Evolutionary conservation across 257 asterid species (phyloP).

Genomic region (Coffea canephora): DNA sequence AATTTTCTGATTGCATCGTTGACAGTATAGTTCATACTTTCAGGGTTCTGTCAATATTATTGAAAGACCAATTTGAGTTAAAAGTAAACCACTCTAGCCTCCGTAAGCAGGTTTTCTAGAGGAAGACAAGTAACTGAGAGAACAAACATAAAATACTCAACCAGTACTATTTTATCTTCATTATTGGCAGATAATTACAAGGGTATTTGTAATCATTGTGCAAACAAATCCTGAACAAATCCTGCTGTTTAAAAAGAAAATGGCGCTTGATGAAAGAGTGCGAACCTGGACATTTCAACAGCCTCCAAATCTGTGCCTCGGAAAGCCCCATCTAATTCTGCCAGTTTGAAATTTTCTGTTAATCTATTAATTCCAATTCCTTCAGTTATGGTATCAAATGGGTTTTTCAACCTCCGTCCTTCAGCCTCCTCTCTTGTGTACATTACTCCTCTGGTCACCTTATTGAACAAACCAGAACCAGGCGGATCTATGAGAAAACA

Average conservation of each 20-base stretch:
- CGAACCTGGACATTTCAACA: slow-evolving; percentile 93
- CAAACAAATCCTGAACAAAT: slow-evolving; percentile 6
- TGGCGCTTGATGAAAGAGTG: slow-evolving; percentile 1
- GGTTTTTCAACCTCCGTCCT: slow-evolving; percentile 84
- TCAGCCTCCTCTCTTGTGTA: slow-evolving; percentile 93
- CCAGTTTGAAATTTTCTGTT: slow-evolving; percentile 76
- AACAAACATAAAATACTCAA: not conserved
- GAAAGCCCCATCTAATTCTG: slow-evolving; percentile 90
- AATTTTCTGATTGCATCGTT: not conserved
- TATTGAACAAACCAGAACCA: slow-evolving; percentile 93
- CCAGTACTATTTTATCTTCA: too few species aligned
- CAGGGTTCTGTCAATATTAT: not conserved
- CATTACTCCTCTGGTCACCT: slow-evolving; percentile 96
- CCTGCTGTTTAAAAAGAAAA: not conserved
- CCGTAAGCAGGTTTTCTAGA: not conserved
- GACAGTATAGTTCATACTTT: not conserved
- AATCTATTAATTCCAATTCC: slow-evolving; percentile 93
- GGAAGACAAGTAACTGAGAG: not conserved
- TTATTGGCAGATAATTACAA: not conserved
- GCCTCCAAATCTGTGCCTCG: slow-evolving; percentile 86
- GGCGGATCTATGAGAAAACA: slow-evolving; percentile 95
- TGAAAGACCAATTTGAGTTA: not conserved
- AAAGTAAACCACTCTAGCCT: not conserved
- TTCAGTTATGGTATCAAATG: slow-evolving; percentile 91
- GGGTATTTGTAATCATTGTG: not conserved